Base-by-base conservation (phyloP, 352 stramenopile species). In the Phytopythium montanum region DNA sequence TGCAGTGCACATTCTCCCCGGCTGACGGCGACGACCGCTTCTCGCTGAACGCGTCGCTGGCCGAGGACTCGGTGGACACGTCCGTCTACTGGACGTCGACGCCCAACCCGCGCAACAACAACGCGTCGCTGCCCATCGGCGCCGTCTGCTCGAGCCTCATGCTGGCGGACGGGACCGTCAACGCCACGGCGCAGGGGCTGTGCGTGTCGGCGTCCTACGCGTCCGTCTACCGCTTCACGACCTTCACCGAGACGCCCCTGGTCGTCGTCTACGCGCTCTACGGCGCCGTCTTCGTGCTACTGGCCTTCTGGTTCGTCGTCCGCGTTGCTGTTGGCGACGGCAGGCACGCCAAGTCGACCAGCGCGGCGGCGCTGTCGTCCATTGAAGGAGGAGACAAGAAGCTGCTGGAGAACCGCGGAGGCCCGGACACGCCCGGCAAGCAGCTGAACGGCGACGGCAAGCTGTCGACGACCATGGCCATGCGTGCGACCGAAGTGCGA, bases 81-180 rank as follows among this genome's bases (percentile, higher is more conserved):
- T 72, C 46, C n/a, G 65, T 87, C 18, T 90, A 70, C 69, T 87
- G 68, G 78, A 75, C 68, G 45, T 83, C 65, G 23, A 76, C 65
- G 55, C 74, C 64, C 44, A 88, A 80, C 53, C 68, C 76, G 31
- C 66, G 69, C 55, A 90, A 90, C 67, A 90, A 87, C 73, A 90
- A 90, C 51, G 78, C 76, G 19, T 81, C 76, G 66, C 66, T 88
- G 60, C 81, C 81, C 5, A 66, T 85, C 56, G 79, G 75, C 9
- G 81, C 76, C 12, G 65, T 62, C 33, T 90, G 78, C 66, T 60
- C 5, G 3, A 79, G 69, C 33, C 60, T 87, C 44, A 85, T 82
- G 74, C 62, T 76, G 34, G 54, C 69, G 3, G 64, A 80, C 55
- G 77, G 74, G 10, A 23, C 33, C 0, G 69, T 83, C 6, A 64